Percentiles rank a stretch among this genome's conserved stretches.
These are phyloP conservation scores for Blastosporella zonata DNA, from an alignment of 1,284 basidiomycete genomes.

Conservation along the genomic window DNA sequence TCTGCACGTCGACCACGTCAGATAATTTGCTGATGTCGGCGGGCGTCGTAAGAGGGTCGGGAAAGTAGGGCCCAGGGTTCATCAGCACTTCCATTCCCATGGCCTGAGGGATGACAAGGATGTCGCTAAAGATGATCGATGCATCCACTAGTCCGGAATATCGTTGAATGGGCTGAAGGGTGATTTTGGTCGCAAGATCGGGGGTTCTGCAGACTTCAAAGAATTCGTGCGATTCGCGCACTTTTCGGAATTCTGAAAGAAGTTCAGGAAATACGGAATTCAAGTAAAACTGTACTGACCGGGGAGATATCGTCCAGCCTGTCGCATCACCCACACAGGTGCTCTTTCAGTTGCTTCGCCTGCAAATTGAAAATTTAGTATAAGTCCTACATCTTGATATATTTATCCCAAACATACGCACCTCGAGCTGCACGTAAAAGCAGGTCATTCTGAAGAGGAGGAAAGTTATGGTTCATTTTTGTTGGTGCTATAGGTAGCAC, in stretches of 20 bases:
- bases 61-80: slow-evolving; percentile 88
- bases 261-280: background rate
- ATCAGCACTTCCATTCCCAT: slow-evolving; percentile 94
- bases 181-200: slow-evolving; percentile 80
- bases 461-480: slow-evolving; percentile 47
- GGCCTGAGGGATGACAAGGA: slow-evolving; percentile 94
- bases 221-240: slow-evolving; percentile 85
- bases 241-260: slow-evolving; percentile 75
- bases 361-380: slow-evolving; percentile 26
- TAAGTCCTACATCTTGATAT: background rate
- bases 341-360: slow-evolving; percentile 89
- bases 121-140: slow-evolving; percentile 95
- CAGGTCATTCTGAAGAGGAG: slow-evolving; percentile 85
- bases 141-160: slow-evolving; percentile 86
- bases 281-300: slow-evolving; percentile 46
- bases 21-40: slow-evolving; percentile 66
- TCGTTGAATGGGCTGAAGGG: slow-evolving; percentile 87
- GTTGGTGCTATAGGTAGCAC: background rate
- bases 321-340: slow-evolving; percentile 99
- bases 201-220: slow-evolving; percentile 93
- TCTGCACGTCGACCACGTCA: slow-evolving; percentile 68
- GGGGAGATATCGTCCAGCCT: slow-evolving; percentile 94
- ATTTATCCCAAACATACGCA: slow-evolving; percentile 25
- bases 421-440: slow-evolving; percentile 86
- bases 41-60: slow-evolving; percentile 77